Percentiles rank a stretch among this genome's conserved stretches.
These are phyloP conservation scores for Glutinoglossum americanum DNA, from an alignment of 495 filamentous ascomycete genomes.

Conservation along the genomic window DNA sequence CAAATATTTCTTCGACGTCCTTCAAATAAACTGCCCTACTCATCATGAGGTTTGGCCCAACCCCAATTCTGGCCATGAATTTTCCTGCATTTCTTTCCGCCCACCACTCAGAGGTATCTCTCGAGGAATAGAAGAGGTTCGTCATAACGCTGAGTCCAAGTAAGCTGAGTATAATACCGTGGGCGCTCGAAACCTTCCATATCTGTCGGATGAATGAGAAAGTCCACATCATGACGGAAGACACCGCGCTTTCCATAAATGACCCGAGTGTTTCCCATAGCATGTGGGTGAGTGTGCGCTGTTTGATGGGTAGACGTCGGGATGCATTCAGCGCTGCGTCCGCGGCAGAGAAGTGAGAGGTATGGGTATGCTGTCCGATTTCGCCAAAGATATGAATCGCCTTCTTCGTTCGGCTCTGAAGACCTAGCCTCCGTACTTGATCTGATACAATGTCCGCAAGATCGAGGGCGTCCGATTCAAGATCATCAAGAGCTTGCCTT, in stretches of 20 bases:
- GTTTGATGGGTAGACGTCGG: constrained; percentile 33
- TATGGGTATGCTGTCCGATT: constrained; percentile 49
- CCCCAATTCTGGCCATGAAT: constrained; percentile 63
- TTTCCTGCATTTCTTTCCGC: constrained; percentile 53
- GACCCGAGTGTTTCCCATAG: constrained; percentile 44
- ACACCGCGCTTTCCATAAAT: constrained; percentile 45
- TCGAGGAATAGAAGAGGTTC: constrained; percentile 51
- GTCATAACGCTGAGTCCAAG: constrained; percentile 41
- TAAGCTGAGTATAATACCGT: constrained; percentile 49
- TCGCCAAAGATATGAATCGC: constrained; percentile 79
- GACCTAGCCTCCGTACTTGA: constrained; percentile 63
- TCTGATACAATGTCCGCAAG: constrained; percentile 69
- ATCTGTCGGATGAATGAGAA: constrained; percentile 37
- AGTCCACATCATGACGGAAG: constrained; percentile 52
- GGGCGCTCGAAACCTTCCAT: constrained; percentile 49
- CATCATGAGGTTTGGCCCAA: constrained; percentile 60
- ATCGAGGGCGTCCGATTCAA: constrained; percentile 65
- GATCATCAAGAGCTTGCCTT: constrained; percentile 55
- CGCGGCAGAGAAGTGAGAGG: constrained; percentile 36
- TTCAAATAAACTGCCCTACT: constrained; percentile 61
- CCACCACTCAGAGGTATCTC: constrained; percentile 58
- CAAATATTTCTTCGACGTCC: constrained; percentile 53
- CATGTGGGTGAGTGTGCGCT: constrained; percentile 44
- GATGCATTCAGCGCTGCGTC: constrained; percentile 19
- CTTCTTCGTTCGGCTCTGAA: constrained; percentile 68